Conservation (phyloP, 257 asterid species). For the Coffea canephora region DNA sequence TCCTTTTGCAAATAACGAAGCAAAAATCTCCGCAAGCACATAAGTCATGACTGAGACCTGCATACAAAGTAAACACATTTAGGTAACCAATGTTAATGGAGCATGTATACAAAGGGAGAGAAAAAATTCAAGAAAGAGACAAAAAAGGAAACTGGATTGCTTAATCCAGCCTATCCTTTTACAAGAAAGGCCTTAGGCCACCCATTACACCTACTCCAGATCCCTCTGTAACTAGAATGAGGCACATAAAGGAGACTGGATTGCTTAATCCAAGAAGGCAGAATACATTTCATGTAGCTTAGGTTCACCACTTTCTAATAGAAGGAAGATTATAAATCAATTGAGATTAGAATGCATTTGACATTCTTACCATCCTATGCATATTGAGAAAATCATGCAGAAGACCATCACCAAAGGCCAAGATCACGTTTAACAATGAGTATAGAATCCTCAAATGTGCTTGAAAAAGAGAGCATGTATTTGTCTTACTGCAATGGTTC, state of each 20-base stretch:
- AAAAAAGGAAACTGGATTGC: too few species aligned
- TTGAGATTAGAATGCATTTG: neutral
- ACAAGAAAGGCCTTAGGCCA: neutral
- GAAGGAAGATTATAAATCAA: neutral
- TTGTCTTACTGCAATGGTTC: slow-evolving; percentile 33
- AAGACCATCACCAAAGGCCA: slow-evolving; percentile 63
- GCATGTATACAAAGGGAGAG: neutral
- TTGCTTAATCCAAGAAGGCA: neutral
- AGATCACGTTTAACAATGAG: slow-evolving; percentile 45
- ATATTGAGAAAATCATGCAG: slow-evolving; percentile 59
- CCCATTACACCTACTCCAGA: neutral
- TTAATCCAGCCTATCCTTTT: neutral
- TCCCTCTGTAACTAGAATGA: neutral
- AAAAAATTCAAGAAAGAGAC: neutral
- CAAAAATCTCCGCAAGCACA: slow-evolving; percentile 65
- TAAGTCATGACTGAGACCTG: slow-evolving; percentile 69
- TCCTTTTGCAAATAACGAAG: slow-evolving; percentile 71
- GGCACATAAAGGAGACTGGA: neutral
- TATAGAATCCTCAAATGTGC: slow-evolving; percentile 44
- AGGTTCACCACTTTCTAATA: neutral
- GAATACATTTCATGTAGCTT: neutral
- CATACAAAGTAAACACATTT: slow-evolving; percentile 8
- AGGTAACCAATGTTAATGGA: neutral
- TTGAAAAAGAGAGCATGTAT: slow-evolving; percentile 36
- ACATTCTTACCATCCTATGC: slow-evolving; percentile 65